Percentiles rank a stretch among this genome's conserved stretches.
Conservation (phyloP, 305 asterid species). For the Stenogyne calaminthoides region DNA sequence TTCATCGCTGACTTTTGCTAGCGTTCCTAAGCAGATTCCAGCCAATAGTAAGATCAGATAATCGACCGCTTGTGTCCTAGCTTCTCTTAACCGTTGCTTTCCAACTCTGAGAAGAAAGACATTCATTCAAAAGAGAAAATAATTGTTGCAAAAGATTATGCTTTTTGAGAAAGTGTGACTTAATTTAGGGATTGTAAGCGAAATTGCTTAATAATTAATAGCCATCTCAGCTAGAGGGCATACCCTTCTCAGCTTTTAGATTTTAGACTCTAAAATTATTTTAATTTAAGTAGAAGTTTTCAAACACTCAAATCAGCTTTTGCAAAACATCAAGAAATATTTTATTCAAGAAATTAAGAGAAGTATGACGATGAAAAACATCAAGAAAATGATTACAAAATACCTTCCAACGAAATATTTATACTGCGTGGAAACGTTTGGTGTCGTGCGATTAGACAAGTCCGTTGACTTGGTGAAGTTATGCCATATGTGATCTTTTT, state of each 20-base stretch:
- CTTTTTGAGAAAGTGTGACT: neutral
- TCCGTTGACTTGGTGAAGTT: constrained; percentile 54
- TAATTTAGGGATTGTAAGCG: neutral
- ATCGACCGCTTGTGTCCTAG: constrained; percentile 73
- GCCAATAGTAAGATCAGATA: constrained; percentile 67
- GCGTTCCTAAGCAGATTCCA: constrained; percentile 75
- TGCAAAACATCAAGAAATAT: neutral
- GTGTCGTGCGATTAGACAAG: constrained; percentile 60
- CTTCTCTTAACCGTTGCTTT: constrained; percentile 79
- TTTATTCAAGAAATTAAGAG: neutral
- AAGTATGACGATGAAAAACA: neutral
- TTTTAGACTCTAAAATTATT: neutral
- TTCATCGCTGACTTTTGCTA: constrained; percentile 86
- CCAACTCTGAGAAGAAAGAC: constrained; percentile 43
- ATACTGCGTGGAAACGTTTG: constrained; percentile 50
- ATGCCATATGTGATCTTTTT: constrained; percentile 55
- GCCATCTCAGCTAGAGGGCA: neutral
- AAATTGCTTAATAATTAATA: neutral
- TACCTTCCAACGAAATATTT: constrained; percentile 78
- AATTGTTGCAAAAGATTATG: neutral
- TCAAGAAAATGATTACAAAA: neutral
- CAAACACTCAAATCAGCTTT: no score
- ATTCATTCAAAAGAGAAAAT: neutral
- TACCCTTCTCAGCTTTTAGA: neutral
- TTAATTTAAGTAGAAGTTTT: neutral